Conservation (phyloP, 2,329 filamentous ascomycete genomes). For the Alternaria ethzedia region DNA sequence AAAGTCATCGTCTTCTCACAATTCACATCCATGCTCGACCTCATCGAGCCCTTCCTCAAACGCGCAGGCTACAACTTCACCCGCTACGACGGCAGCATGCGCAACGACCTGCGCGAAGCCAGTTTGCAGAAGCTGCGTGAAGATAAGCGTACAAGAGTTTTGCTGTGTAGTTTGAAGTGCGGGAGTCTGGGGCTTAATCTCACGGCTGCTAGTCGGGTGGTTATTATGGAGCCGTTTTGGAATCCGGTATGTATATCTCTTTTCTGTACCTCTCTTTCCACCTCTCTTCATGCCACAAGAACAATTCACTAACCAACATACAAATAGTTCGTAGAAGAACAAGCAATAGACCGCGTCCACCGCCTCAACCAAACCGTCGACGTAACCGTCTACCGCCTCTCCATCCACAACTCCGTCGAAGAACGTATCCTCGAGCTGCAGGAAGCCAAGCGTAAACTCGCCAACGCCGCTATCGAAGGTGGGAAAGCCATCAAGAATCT, state of each 20-base stretch:
- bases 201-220: slow-evolving; percentile 88
- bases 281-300: not conserved
- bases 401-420: slow-evolving; percentile 85
- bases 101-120: slow-evolving; percentile 88
- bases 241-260: slow-evolving; percentile 70
- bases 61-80: slow-evolving; percentile 77
- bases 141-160: slow-evolving; percentile 75
- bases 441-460: slow-evolving; percentile 88
- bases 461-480: slow-evolving; percentile 88
- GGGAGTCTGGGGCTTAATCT: slow-evolving; percentile 92
- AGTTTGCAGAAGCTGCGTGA: slow-evolving; percentile 78
- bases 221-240: slow-evolving; percentile 98
- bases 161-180: slow-evolving; percentile 93
- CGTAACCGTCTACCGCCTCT: slow-evolving; percentile 94
- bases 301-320: not conserved
- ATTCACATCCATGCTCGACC: slow-evolving; percentile 97
- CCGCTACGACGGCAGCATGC: slow-evolving; percentile 94
- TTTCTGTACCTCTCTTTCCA: no score
- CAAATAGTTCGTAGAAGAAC: slow-evolving; percentile 87
- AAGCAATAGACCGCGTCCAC: slow-evolving; percentile 97
- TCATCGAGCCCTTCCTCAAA: slow-evolving; percentile 88
- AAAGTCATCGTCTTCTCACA: slow-evolving; percentile 99
- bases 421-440: slow-evolving; percentile 94
- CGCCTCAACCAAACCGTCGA: slow-evolving; percentile 96
- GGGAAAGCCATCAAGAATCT: slow-evolving; percentile 82